Percentiles rank a stretch among this genome's conserved stretches.
Conservation (phyloP, 805 yeast genomes). For the Teunomyces lycoperdinae region DNA sequence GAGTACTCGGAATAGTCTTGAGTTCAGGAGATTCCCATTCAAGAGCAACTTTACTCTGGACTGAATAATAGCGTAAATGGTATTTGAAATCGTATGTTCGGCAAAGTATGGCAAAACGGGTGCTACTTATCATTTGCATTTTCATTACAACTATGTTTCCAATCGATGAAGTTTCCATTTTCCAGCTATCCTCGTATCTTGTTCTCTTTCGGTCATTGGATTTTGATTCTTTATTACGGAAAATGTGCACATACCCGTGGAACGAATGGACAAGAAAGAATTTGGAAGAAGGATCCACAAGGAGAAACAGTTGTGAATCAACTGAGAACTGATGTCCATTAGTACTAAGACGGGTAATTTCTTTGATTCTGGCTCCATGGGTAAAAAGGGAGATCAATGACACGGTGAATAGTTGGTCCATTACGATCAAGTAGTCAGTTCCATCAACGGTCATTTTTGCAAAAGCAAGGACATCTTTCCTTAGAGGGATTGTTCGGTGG, state of each 20-base stretch:
- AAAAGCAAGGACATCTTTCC: neutral
- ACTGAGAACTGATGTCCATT: slow-evolving; percentile 22
- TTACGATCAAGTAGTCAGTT: neutral
- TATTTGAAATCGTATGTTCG: slow-evolving; percentile 33
- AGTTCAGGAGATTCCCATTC: slow-evolving; percentile 26
- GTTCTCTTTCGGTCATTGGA: neutral
- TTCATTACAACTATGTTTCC: slow-evolving; percentile 18
- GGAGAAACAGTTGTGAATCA: slow-evolving; percentile 19
- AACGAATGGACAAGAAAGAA: slow-evolving; percentile 19
- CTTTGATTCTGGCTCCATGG: neutral
- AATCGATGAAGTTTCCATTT: slow-evolving; percentile 11
- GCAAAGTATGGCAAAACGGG: slow-evolving; percentile 26
- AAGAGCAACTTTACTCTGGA: slow-evolving; percentile 8
- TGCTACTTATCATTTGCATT: slow-evolving; percentile 11
- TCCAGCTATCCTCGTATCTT: slow-evolving; percentile 1
- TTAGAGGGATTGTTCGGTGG: neutral
- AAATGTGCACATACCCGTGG: slow-evolving; percentile 10
- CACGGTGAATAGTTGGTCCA: neutral
- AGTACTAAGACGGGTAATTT: slow-evolving; percentile 12
- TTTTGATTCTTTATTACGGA: neutral
- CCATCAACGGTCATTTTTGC: neutral
- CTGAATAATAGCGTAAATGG: slow-evolving; percentile 28
- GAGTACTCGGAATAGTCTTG: slow-evolving; percentile 26
- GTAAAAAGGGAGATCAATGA: neutral
- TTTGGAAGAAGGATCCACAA: slow-evolving; percentile 9